Evolutionary conservation across 352 stramenopile genomes (phyloP), one percentile per base, ranked within the genome.

Genomic region (Poterioochromonas sp.): DNA sequence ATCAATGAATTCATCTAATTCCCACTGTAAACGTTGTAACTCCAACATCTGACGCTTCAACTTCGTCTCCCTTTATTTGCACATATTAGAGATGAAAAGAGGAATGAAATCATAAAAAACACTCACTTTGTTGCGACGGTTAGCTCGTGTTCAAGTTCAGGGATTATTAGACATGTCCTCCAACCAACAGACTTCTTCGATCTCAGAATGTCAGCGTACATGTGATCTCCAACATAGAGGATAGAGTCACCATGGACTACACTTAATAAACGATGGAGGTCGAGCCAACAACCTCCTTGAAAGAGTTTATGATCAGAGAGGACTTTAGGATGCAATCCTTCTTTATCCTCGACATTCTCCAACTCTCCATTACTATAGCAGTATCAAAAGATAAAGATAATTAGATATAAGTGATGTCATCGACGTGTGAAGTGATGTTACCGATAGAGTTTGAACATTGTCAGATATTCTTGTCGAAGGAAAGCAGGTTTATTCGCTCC

Each of bases 201-300:
- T 53, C 89, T 77, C 41, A 93, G 79, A 37, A 93, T 87, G 79
- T 93, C 89, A 29, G 85, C 82, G 81, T 90, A 93, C 68, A 93
- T 88, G 82, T 93, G 89, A 80, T 93, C 89, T 40, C 89, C 89
- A 60, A 93, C 89, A 76, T 93, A 93, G 20, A 93, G 78, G 51
- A 93, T 87, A 79, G 90, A 82, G 43, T 88, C 85, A 60, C 87
- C 87, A 26, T 83, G 84, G 80, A 83, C 70, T 69, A 84, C 83
- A 34, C 86, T 83, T 49, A 91, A 78, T n/a, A 73, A n/a, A n/a
- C 26, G 79, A 63, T 91, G 85, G 54, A 93, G 83, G 83, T 91
- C 85, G 51, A 87, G 83, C 86, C 86, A 92, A 79, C 90, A 92
- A 32, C 89, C 89, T 49, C 87, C 87, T 82, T 93, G 89, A 80